Evolutionary conservation across 1,284 basidiomycete genomes (phyloP).

Genomic region (Tilletia walkeri): DNA sequence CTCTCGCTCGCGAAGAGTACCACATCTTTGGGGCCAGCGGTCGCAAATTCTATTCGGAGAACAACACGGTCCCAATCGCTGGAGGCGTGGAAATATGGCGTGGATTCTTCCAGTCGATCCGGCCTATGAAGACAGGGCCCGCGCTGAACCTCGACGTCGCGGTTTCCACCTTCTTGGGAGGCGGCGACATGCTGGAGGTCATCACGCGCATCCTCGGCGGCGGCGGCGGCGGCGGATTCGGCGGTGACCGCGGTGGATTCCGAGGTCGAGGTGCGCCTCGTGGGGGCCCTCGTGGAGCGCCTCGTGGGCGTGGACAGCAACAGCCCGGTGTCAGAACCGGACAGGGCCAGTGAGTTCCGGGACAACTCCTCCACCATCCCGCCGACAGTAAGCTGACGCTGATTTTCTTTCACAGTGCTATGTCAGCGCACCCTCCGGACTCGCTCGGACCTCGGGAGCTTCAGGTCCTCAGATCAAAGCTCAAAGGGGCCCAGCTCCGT

Average conservation of each 20-base stretch:
- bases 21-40: slow-evolving; percentile 20
- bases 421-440: background rate
- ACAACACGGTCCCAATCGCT: slow-evolving; percentile 22
- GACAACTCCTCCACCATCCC: slow-evolving; percentile 6
- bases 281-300: slow-evolving; percentile 18
- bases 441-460: slow-evolving; percentile 25
- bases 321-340: slow-evolving; percentile 25
- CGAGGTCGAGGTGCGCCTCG: slow-evolving; percentile 24
- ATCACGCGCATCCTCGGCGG: slow-evolving; percentile 30
- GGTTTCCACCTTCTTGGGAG: slow-evolving; percentile 34
- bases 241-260: slow-evolving; percentile 17
- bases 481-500: slow-evolving; percentile 31
- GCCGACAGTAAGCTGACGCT: slow-evolving; percentile 18
- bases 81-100: slow-evolving; percentile 39
- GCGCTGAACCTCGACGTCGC: slow-evolving; percentile 44
- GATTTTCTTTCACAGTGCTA: background rate
- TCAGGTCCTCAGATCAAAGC: slow-evolving; percentile 33
- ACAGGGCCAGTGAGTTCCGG: slow-evolving; percentile 3
- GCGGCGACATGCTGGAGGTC: slow-evolving; percentile 35
- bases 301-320: slow-evolving; percentile 21
- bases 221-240: slow-evolving; percentile 25
- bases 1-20: slow-evolving; percentile 20
- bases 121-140: slow-evolving; percentile 35
- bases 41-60: slow-evolving; percentile 31
- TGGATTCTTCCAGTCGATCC: slow-evolving; percentile 41